Evolutionary conservation across 805 yeast genomes (phyloP).

Genomic region (Pichia rugopelliculosa): DNA sequence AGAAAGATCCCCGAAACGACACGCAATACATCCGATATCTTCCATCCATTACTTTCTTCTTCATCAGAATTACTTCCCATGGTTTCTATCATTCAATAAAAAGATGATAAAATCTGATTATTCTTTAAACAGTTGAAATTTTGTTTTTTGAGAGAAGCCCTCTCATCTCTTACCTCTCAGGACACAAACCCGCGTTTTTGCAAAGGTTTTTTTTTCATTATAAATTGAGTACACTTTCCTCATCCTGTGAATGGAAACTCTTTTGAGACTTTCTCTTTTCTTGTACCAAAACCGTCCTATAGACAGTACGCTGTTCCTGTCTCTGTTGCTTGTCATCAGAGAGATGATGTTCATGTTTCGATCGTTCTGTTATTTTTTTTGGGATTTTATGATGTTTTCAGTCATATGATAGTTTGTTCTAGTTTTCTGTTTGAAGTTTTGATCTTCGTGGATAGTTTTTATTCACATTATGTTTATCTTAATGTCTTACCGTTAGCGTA

Average conservation of each 20-base stretch:
- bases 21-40: constrained; percentile 35
- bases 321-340: constrained; percentile 2
- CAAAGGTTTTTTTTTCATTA: not conserved
- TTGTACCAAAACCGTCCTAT: constrained; percentile 29
- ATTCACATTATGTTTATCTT: constrained; percentile 7
- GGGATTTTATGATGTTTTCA: not conserved
- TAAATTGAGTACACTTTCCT: not conserved
- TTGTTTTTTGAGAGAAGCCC: constrained; percentile 1
- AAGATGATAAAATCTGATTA: not conserved
- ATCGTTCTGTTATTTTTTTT: not conserved
- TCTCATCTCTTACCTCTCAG: too few relatives aligned
- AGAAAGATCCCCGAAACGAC: constrained; percentile 39
- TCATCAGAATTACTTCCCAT: not conserved
- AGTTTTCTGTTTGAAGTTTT: not conserved
- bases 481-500: constrained; percentile 2
- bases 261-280: constrained; percentile 11
- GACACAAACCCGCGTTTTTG: not conserved
- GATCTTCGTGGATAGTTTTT: constrained; percentile 11
- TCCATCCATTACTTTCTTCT: constrained; percentile 1
- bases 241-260: not conserved
- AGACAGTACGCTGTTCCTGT: constrained; percentile 29
- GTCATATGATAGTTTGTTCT: not conserved
- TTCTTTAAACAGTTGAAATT: not conserved
- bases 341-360: constrained; percentile 1
- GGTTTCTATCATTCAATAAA: not conserved